Evolutionary conservation across 352 stramenopile species (phyloP).

Genomic region (Globisporangium apiculatum): DNA sequence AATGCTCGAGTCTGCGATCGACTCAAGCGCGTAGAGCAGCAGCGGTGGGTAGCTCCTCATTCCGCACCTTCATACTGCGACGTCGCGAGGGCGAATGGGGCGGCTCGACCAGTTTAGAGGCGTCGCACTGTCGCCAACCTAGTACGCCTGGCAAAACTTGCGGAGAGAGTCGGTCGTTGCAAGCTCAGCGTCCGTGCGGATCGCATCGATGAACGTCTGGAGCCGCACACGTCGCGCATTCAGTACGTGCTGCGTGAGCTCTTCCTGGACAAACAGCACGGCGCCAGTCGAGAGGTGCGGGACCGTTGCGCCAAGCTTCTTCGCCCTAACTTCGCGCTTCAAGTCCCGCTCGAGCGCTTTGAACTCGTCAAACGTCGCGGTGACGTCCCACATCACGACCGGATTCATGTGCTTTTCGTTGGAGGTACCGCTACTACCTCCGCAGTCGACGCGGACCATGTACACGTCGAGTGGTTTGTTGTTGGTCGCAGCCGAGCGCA

Average conservation of each 20-base stretch:
- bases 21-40: no score
- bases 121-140: conserved; percentile 5
- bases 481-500: conserved; percentile 12
- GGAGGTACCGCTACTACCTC: conserved; percentile 11
- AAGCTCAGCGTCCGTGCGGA: conserved; percentile 38
- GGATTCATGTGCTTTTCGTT: conserved; percentile 83
- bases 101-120: not conserved
- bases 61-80: not conserved
- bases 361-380: conserved; percentile 72
- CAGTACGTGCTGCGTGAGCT: conserved; percentile 63
- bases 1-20: no score
- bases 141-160: conserved; percentile 77
- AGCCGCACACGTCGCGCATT: conserved; percentile 43
- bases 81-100: not conserved
- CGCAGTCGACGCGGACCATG: conserved; percentile 70
- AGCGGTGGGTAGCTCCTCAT: no score
- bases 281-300: conserved; percentile 58
- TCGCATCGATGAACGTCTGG: conserved; percentile 56
- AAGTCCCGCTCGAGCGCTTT: conserved; percentile 61
- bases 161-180: conserved; percentile 40
- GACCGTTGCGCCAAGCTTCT: conserved; percentile 42
- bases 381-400: conserved; percentile 81
- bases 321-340: conserved; percentile 55
- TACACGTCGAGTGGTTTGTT: conserved; percentile 60
- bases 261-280: conserved; percentile 59